Base-by-base conservation (phyloP, 768 basidiomycete species). In the Clavaria fumosa region DNA sequence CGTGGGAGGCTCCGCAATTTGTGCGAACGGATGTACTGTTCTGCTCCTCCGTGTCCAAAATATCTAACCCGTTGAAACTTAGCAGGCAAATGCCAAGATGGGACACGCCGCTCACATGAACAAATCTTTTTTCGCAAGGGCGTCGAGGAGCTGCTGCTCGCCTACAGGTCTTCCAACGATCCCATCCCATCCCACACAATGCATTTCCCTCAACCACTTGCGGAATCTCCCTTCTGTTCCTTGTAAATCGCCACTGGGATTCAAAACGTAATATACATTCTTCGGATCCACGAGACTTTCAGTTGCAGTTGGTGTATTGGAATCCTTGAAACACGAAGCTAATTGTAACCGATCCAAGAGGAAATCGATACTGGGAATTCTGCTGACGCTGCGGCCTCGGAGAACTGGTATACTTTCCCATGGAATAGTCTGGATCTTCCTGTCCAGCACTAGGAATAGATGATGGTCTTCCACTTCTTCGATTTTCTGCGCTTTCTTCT, bases 1-100 rank as follows among this genome's bases (percentile, higher is more conserved):
- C 68, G 66, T 1, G 71, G 69, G 23, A 97, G 64, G 42, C 78
- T 70, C 5, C 85, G 69, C 37, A 99, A 73, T 49, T 78, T 82
- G 53, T 84, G 79, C 2, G 89, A 85, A 2, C 85, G 78, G 5
- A 85, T 67, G 50, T 93, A 99, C 48, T 97, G 93, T 51, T 96
- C 91, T 1, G 75, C 91, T 5, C 91, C 91, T 2, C 89, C 89
- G 49, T 99, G 95, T 10, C 95, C 95, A 50, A 97, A 95, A 57
- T 96, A 99, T 7, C 93, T 97, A 45, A 14, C 12, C n/a, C 4
- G 24, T 14, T 38, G 28, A 30, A 19, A 38, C 23, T 37, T 23
- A 20, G 23, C 34, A 27, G 42, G 30, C 26, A 6, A 35, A 21
- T 4, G 38, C 35, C 15, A 22, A 31, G 19, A n/a, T 19, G 3